Percentiles rank a stretch among this genome's conserved stretches.
phyloP scores from a whole-genome alignment of 371 early-diverging fungal genomes.

The Mucor indicus region DNA sequence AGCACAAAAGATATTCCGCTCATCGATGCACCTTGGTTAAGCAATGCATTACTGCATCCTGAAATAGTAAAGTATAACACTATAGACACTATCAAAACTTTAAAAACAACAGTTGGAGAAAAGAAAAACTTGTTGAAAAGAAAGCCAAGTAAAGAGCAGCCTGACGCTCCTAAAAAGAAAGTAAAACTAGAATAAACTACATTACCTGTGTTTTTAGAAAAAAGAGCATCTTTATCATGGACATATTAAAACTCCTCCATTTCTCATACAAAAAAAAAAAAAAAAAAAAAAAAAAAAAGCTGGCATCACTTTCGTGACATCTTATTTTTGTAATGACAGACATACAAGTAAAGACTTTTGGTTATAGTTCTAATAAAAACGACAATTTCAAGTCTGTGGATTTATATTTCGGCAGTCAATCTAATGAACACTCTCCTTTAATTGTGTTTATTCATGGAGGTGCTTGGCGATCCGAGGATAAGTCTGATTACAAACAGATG shows the following conservation, averaged over 20 bases:
- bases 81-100: constrained; percentile 17
- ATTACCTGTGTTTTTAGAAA: no score
- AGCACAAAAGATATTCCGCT: constrained; percentile 16
- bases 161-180: no score
- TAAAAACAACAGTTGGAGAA: constrained; percentile 32
- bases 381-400: constrained; percentile 20
- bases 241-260: no score
- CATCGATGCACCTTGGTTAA: constrained; percentile 32
- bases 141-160: no score
- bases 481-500: constrained; percentile 51
- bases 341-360: not conserved
- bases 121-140: no score
- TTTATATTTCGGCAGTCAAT: constrained; percentile 20
- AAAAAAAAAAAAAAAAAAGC: no score
- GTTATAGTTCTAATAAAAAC: constrained; percentile 4
- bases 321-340: no score
- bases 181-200: no score
- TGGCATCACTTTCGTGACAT: no score
- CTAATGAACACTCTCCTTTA: constrained; percentile 33
- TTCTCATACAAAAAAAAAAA: no score
- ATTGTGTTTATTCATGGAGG: constrained; percentile 80
- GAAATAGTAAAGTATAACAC: constrained; percentile 5
- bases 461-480: constrained; percentile 81
- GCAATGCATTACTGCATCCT: not conserved
- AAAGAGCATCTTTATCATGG: no score